Evolutionary conservation across 805 yeast species (phyloP), one percentile per base, ranked within the genome.

Genomic region (Komagataella populi): DNA sequence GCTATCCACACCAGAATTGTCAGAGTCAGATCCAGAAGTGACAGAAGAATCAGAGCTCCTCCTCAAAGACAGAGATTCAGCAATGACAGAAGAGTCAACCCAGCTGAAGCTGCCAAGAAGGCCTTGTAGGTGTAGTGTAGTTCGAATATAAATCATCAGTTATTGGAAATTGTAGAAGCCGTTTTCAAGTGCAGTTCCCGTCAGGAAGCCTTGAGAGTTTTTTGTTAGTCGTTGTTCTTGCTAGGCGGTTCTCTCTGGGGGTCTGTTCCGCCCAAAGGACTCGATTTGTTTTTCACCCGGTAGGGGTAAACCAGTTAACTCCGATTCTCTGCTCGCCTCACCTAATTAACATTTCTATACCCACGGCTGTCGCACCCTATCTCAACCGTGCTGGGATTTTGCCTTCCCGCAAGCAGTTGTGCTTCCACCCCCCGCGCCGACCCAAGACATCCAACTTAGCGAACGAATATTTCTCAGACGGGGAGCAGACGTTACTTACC

Each of bases 1-100:
- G 99, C 99, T 68, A 91, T 93, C 68, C 99, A 93, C 84, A 95
- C 96, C 77, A 93, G 96, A 88, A 87, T 93, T 69, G 99, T 93
- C 71, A 93, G 99, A 82, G 99, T 93, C 66, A 93, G 99, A 84
- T 93, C 98, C 62, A 87, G 98, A 82, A 80, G 84, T 66, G 95
- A 90, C 82, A 93, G 99, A 84, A 91, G 93, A 79, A 75, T 86
- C 79, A 90, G 99, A 84, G 70, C 98, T 75, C 98, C 99, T 62
- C 99, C 99, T 67, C 90, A 83, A 71, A 90, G 99, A 79, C 96
- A 84, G 78, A 91, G 99, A 82, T 93, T 87, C 88, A 86, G 82
- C 87, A 80, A 83, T 70, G 96, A 87, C 69, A 91, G 84, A 84
- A 90, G 84, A 77, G 95, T 93, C 69, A 83, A 87, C 76, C 97